phyloP scores from a whole-genome alignment of 768 basidiomycete genomes.

The Boletellus sp. region DNA sequence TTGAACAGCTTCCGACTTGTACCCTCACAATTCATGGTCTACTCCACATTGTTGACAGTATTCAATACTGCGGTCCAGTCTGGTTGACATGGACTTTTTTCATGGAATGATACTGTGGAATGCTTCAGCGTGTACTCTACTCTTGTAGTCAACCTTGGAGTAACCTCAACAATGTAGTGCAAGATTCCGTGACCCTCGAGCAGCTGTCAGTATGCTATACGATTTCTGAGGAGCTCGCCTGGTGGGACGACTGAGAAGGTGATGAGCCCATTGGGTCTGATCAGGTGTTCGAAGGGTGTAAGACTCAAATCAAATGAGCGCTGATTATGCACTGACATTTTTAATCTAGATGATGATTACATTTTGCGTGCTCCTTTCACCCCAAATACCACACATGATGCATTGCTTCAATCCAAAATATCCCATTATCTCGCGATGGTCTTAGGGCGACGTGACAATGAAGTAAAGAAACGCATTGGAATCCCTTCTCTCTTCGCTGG shows the following conservation, averaged over 20 bases:
- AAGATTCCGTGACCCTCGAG: slow-evolving; percentile 2
- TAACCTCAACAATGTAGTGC: slow-evolving; percentile 9
- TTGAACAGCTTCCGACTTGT: slow-evolving; percentile 3
- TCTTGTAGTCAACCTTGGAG: slow-evolving; percentile 13
- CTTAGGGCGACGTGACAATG: not conserved
- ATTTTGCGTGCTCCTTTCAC: slow-evolving; percentile 8
- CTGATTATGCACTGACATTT: too few species aligned
- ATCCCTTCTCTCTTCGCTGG: slow-evolving; percentile 14
- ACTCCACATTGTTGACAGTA: slow-evolving; percentile 19
- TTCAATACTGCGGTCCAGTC: slow-evolving; percentile 14
- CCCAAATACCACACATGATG: not conserved
- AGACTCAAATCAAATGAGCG: too few species aligned
- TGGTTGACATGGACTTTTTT: slow-evolving; percentile 23
- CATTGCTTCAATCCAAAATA: slow-evolving; percentile 6
- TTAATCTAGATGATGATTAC: not conserved
- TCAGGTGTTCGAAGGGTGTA: too few species aligned
- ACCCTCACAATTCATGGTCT: slow-evolving; percentile 18
- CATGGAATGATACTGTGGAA: slow-evolving; percentile 19
- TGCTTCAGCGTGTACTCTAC: slow-evolving; percentile 8
- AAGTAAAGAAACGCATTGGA: not conserved
- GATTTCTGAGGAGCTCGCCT: slow-evolving; percentile 4
- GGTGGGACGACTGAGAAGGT: not conserved
- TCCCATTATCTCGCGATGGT: slow-evolving; percentile 2
- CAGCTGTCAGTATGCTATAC: slow-evolving; percentile 6
- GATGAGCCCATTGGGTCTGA: slow-evolving; percentile 3